Conservation (phyloP, 306 rosid genomes). For the Calophaca sinica region DNA sequence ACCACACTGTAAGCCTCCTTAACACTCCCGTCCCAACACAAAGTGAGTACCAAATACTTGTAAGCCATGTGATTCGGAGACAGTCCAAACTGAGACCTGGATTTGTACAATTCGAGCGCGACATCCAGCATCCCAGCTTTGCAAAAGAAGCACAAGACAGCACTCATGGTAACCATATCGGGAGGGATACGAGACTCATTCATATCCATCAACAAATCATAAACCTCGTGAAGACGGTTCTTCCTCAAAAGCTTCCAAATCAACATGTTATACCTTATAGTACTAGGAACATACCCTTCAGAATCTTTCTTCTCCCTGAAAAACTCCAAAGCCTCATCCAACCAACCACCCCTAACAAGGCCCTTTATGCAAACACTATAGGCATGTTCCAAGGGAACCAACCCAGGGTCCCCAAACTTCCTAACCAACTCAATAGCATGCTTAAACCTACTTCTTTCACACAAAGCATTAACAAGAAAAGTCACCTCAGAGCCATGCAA, state of each 20-base stretch:
- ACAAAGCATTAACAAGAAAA: slow-evolving; percentile 61
- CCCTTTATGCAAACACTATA: slow-evolving; percentile 65
- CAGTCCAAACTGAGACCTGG: slow-evolving; percentile 64
- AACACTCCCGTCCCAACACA: slow-evolving; percentile 65
- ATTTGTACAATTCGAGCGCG: slow-evolving; percentile 63
- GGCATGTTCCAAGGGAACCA: slow-evolving; percentile 52
- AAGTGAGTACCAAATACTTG: slow-evolving; percentile 71
- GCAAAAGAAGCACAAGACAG: slow-evolving; percentile 81
- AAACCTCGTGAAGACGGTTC: slow-evolving; percentile 63
- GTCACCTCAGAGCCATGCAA: slow-evolving; percentile 52
- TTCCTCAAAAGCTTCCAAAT: slow-evolving; percentile 69
- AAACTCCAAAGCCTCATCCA: slow-evolving; percentile 68
- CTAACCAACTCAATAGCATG: slow-evolving; percentile 61
- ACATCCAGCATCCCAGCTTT: slow-evolving; percentile 77
- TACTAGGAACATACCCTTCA: slow-evolving; percentile 65
- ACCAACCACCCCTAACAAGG: slow-evolving; percentile 67
- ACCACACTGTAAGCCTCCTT: slow-evolving; percentile 63
- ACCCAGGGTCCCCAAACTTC: slow-evolving; percentile 51
- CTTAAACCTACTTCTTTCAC: slow-evolving; percentile 54
- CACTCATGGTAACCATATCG: slow-evolving; percentile 71
- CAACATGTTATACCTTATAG: slow-evolving; percentile 60
- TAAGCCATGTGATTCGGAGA: slow-evolving; percentile 66
- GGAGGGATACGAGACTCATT: slow-evolving; percentile 60
- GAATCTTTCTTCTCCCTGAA: slow-evolving; percentile 52
- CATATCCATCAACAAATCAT: slow-evolving; percentile 84